Base-by-base conservation (phyloP, 2,329 filamentous ascomycete genomes). In the Helotiales sp. region DNA sequence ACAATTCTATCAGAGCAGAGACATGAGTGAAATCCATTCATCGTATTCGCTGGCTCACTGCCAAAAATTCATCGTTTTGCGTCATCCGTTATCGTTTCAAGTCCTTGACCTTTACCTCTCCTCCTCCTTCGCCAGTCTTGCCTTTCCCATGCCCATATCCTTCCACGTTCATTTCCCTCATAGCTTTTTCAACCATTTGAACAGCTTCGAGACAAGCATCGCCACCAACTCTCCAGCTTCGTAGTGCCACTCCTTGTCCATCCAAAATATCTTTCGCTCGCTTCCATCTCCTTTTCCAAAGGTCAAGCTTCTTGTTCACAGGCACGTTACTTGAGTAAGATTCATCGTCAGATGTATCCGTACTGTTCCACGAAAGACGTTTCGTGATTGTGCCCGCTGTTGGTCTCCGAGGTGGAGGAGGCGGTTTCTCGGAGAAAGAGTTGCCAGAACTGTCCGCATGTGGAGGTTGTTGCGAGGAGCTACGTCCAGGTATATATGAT, bases 151-250 rank as follows among this genome's bases (percentile, higher is more conserved):
- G 50, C 13, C 68, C 67, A 62, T 71, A 70, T 1, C 70, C 67
- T 38, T 72, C 66, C n/a, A 70, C 65, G 2, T 64, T 73, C 71
- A 81, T 74, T 33, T 78, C 75, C 56, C 68, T 73, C 67, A 84
- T 66, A 29, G 80, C 80, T 59, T 80, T 76, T 70, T 80, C 79
- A 3, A 91, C 83, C 57, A 92, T 79, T 13, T 79, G 82, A 53
- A 86, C 78, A 2, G 88, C 86, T 71, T 90, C 87, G 0, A 77
- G 77, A 55, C 84, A 77, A 7, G 90, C 87, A 74, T 95, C 90
- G 27, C 79, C 77, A 0, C 90, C 90, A 10, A 81, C 81, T 40
- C 88, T 79, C 90, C 90, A 95, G 19, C 82, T 90, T 62, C 89
- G 84, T 33, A 95, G 70, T 63, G 81, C 75, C 0, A 95, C 87